Conservation (phyloP, 176 grass and related monocot species). For the Lolium rigidum region DNA sequence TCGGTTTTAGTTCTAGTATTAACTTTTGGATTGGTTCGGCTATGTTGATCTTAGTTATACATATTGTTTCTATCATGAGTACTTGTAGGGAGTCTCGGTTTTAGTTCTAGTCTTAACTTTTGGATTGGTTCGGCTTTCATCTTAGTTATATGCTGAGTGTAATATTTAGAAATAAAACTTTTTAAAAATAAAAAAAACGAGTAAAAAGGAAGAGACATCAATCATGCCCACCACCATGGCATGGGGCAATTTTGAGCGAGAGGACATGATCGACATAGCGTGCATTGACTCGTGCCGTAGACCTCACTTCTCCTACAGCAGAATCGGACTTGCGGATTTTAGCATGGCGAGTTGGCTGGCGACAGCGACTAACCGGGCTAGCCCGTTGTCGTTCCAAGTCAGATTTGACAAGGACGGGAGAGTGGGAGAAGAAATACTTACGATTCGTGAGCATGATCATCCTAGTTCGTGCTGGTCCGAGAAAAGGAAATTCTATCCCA, state of each 20-base stretch:
- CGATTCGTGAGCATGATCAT: neutral
- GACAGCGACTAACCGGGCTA: neutral
- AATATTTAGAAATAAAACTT: no score
- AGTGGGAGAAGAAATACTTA: neutral
- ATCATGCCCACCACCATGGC: neutral
- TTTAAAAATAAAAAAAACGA: no score
- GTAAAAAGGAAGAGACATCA: neutral
- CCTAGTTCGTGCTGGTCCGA: neutral
- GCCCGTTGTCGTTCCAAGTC: neutral
- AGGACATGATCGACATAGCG: neutral
- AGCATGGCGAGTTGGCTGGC: neutral
- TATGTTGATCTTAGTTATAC: no score
- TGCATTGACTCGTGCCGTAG: slow-evolving; percentile 3
- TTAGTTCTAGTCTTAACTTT: no score
- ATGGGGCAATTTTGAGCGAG: neutral
- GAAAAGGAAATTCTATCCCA: neutral
- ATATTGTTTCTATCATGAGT: no score
- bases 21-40: no score
- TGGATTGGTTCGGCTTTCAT: no score
- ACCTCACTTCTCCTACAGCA: slow-evolving; percentile 12
- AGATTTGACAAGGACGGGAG: slow-evolving; percentile 2
- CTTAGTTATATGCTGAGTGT: no score
- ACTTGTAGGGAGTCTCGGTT: no score
- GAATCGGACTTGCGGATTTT: neutral
- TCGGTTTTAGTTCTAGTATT: no score